These are phyloP conservation scores for Diaporthe helianthi DNA, from an alignment of 2,329 filamentous ascomycete genomes.

Conservation along the genomic window DNA sequence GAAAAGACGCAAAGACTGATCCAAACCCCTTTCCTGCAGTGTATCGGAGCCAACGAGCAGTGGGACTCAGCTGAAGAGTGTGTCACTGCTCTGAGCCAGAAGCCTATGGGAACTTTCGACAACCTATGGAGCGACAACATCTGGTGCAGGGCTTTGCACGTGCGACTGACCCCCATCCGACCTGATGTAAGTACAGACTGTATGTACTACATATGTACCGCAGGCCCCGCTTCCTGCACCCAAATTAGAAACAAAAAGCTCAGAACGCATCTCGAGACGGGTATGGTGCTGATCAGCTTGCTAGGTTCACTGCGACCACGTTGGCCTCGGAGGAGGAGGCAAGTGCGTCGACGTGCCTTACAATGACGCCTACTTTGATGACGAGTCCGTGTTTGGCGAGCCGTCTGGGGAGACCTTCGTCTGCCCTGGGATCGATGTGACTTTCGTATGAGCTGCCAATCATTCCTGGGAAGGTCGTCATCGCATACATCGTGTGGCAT, in stretches of 20 bases:
- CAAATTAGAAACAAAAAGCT: neutral
- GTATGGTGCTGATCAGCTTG: neutral
- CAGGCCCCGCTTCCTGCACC: neutral
- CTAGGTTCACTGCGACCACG: conserved; percentile 40
- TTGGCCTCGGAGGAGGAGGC: conserved; percentile 42
- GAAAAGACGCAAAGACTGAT: neutral
- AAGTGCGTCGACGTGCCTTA: conserved; percentile 41
- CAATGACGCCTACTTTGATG: conserved; percentile 39
- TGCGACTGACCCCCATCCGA: conserved; percentile 44
- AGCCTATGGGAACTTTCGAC: conserved; percentile 49
- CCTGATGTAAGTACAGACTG: conserved; percentile 39
- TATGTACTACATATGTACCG: no score
- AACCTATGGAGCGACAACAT: conserved; percentile 53
- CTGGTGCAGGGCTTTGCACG: conserved; percentile 50
- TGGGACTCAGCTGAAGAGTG: conserved; percentile 46
- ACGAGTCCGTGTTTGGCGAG: conserved; percentile 30
- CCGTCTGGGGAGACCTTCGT: neutral
- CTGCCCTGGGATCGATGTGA: neutral
- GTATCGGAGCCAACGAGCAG: conserved; percentile 46
- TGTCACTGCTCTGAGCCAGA: conserved; percentile 41
- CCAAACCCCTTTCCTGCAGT: conserved; percentile 37
- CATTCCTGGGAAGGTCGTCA: neutral
- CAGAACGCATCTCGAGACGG: neutral
- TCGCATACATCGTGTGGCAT: neutral
- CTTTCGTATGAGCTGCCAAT: neutral